Base-by-base conservation (phyloP, 106 monocot species). In the Ottelia alismoides region DNA sequence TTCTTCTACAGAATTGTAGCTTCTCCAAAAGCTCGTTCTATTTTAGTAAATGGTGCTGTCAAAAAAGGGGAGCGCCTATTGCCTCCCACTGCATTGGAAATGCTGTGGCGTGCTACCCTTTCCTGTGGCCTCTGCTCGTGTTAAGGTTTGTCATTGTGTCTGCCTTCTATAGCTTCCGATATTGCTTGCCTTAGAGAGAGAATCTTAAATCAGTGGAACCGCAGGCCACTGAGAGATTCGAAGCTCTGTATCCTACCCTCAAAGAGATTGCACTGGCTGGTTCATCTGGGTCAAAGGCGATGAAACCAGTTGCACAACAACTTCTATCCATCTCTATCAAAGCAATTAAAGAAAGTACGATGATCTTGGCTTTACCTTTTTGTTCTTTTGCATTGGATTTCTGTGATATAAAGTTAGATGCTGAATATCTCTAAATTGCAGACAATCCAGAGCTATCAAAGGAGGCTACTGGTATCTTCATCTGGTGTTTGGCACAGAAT, bases 401-500 rank as follows among this genome's bases (percentile, higher is more conserved):
- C 25, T 25, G 53, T 6, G 5, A 49, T 11, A 49, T 49, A 14
- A 49, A 18, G 11, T n/a, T 49, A 20, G 43, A 57, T 19, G 44
- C 27, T 24, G 21, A 1, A 0, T 21, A 27, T n/a, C 22, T 20
- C n/a, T 26, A 32, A 29, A 47, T 51, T 63, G 27, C 77, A 99
- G 98, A 80, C 20, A 80, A 76, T 56, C 59, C 70, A 20, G 80
- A 69, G 26, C 68, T 99, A 47, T 68, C 62, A 20, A 68, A 64
- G 57, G 98, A 99, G 63, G 90, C 98, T 26, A 50, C 70, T 51
- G 77, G 71, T 55, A 49, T 86, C 26, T 99, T 99, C 60, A 72
- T 99, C 49, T 91, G 98, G 98, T 99, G 98, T 80, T 80, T 99
- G 72, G 51, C 65, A 60, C 90, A 99, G 70, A 99, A 80, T 64